Base-by-base conservation (phyloP, 257 asterid species). In the Nicotiana benthamiana region DNA sequence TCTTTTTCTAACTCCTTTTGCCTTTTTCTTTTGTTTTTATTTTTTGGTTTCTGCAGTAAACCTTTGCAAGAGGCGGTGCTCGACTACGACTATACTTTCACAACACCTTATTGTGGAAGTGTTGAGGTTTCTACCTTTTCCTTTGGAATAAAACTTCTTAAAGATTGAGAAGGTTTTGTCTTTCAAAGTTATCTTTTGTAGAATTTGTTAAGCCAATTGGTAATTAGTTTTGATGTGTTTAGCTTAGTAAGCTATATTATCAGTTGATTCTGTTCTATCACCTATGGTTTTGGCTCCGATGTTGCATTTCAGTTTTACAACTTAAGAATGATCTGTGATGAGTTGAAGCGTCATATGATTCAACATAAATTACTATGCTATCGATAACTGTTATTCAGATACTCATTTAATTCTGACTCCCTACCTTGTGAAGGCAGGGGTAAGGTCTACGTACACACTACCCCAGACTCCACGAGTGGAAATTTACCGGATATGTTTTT, bases 11-110 rank as follows among this genome's bases (percentile, higher is more conserved):
- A 70, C 77, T 22, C 27, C 46, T 1, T 66, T 18, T 66, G 51
- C 27, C 75, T 28, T 32, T 36, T 61, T 64, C 81, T 60, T 77
- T 61, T 70, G 20, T 61, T 77, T 77, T 80, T 61, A 80, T 40
- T 27, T 79, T 62, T 85, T 85, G 63, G 18, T 79, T 84, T 80
- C 75, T 84, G 90, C 90, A 96, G 99, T 90, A 88, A 92, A 83
- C 97, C 99, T 43, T 84, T 91, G 36, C 90, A 96, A 79, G 89
- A 92, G 90, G 92, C 94, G 89, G 89, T 94, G 83, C 90, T 94
- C 80, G 99, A 96, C 79, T 96, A 94, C 82, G 99, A 96, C 82
- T 96, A 92, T 86, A 96, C 99, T 60, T 96, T 96, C 92, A 96
- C 98, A 79, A 96, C 99, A 76, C 99, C 98, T 77, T 96, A 96